These are phyloP conservation scores for Flaveria ramosissima DNA, from an alignment of 129 eudicot species.

Conservation along the genomic window DNA sequence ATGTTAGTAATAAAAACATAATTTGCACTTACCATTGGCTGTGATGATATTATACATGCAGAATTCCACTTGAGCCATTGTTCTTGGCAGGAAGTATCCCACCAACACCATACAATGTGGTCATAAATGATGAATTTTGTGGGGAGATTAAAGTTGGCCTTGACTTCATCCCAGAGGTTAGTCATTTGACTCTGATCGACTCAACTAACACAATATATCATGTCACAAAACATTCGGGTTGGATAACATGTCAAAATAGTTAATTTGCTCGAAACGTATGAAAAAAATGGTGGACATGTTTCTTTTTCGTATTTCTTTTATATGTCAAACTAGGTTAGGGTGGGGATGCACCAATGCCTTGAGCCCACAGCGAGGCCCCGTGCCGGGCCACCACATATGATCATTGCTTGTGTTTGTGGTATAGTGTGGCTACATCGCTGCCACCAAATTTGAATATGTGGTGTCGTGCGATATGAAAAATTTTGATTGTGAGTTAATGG, in stretches of 20 bases:
- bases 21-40: background rate
- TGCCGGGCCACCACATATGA: too few relatives aligned
- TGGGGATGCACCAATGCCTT: too few relatives aligned
- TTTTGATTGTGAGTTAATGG: too few relatives aligned
- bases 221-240: background rate
- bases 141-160: slow-evolving; percentile 79
- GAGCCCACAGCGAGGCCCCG: too few relatives aligned
- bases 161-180: slow-evolving; percentile 72
- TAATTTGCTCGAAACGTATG: background rate
- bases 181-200: slow-evolving; percentile 14
- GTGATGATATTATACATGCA: slow-evolving; percentile 28
- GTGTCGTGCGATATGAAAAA: too few relatives aligned
- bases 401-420: too few relatives aligned
- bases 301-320: background rate
- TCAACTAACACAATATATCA: background rate
- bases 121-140: slow-evolving; percentile 58
- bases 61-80: slow-evolving; percentile 62
- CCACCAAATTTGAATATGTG: too few relatives aligned
- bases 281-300: background rate
- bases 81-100: slow-evolving; percentile 63
- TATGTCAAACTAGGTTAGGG: background rate
- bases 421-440: too few relatives aligned
- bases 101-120: slow-evolving; percentile 68
- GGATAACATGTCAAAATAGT: background rate
- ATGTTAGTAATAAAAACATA: background rate